A percentile compares a stretch with the other conserved stretches of the same genome.
Conservation (phyloP, 108 stramenopile species). For the Tribonema minus region DNA sequence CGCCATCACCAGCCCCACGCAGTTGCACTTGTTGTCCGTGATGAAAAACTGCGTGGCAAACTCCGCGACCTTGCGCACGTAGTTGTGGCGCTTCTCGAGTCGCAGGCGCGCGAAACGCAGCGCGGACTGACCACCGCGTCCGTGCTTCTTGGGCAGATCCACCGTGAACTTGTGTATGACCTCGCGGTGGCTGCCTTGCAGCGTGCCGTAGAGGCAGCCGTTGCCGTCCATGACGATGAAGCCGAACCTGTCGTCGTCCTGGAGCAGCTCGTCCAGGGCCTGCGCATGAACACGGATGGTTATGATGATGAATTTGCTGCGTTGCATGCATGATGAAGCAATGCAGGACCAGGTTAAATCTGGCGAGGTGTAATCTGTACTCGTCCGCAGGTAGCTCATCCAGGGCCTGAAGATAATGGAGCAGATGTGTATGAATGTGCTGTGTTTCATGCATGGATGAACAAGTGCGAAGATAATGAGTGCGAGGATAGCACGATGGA, state of each 20-base stretch:
- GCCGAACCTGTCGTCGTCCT: slow-evolving; percentile 95
- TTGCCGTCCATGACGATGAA: slow-evolving; percentile 99
- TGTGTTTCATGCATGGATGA: no score
- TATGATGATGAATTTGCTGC: no score
- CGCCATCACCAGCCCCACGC: slow-evolving; percentile 89
- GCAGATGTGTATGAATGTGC: no score
- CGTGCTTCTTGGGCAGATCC: slow-evolving; percentile 98
- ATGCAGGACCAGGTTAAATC: no score
- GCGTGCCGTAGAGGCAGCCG: slow-evolving; percentile 82
- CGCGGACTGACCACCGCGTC: slow-evolving; percentile 96
- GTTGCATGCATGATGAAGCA: no score
- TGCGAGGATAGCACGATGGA: no score
- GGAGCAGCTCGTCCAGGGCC: slow-evolving; percentile 91
- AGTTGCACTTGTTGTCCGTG: slow-evolving; percentile 90
- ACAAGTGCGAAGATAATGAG: no score
- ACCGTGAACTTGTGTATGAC: slow-evolving; percentile 95
- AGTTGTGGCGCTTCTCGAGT: slow-evolving; percentile 98
- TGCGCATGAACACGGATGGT: no score
- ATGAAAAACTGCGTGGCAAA: slow-evolving; percentile 93
- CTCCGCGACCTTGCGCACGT: slow-evolving; percentile 95
- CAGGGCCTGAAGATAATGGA: no score
- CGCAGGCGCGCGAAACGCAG: slow-evolving; percentile 97
- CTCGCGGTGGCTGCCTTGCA: slow-evolving; percentile 70
- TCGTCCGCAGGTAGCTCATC: no score
- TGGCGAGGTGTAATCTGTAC: no score